A percentile compares a stretch with the other conserved stretches of the same genome.
Evolutionary conservation across 257 asterid genomes (phyloP).

Genomic region (Capsicum baccatum): DNA sequence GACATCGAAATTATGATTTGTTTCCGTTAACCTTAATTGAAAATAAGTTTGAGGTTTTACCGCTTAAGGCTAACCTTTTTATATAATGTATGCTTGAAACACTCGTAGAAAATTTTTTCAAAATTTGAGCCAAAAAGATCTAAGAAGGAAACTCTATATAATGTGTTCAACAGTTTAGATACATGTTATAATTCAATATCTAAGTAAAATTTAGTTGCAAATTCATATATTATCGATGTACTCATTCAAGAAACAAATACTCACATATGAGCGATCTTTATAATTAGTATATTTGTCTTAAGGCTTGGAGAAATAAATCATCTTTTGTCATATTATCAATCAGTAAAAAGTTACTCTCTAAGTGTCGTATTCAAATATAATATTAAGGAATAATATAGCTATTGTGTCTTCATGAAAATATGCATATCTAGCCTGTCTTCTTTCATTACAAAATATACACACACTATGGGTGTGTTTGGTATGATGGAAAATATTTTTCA

Average conservation of each 20-base stretch:
- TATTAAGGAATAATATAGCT: background rate
- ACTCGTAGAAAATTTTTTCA: no score
- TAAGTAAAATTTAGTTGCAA: background rate
- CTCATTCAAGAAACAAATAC: background rate
- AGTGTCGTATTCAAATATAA: background rate
- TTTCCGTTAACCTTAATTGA: background rate
- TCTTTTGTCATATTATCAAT: background rate
- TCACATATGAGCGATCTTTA: background rate
- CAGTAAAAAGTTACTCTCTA: background rate
- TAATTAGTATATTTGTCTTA: background rate
- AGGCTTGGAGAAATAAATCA: background rate
- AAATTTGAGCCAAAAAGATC: no score
- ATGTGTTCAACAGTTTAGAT: background rate
- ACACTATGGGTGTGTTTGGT: accelerated
- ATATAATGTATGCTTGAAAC: background rate
- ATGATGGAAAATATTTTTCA: no score
- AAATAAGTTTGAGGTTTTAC: background rate
- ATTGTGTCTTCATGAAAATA: background rate
- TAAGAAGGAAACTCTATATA: no score
- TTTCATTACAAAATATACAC: background rate
- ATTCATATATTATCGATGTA: background rate
- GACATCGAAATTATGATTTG: background rate
- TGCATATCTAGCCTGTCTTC: background rate
- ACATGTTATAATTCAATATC: background rate
- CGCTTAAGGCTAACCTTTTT: background rate